A percentile compares a stretch with the other conserved stretches of the same genome.
Conservation (phyloP, 495 filamentous ascomycete genomes). For the Neurospora sp. region DNA sequence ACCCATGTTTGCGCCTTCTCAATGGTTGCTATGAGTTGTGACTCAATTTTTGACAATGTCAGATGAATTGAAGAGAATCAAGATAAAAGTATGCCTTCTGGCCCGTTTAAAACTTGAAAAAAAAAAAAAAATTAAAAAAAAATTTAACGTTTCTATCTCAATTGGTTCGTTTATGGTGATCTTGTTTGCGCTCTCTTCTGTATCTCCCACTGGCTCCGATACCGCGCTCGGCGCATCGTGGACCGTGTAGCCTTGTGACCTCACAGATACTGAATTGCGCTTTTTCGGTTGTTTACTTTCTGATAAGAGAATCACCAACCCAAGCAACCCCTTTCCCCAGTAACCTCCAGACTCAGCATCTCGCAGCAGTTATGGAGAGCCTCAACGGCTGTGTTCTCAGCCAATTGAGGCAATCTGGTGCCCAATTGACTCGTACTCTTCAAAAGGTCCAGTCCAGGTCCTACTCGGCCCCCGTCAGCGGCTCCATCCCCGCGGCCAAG, state of each 20-base stretch:
- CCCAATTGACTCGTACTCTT: slow-evolving; percentile 16
- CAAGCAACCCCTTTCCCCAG: neutral
- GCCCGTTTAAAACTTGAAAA: neutral
- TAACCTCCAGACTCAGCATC: neutral
- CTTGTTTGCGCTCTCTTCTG: neutral
- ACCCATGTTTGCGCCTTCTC: neutral
- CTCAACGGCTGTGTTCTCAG: slow-evolving; percentile 12
- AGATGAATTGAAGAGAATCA: neutral
- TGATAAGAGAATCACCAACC: neutral
- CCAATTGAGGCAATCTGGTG: slow-evolving; percentile 21
- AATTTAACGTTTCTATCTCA: neutral
- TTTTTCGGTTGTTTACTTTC: neutral
- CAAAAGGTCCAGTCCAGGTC: slow-evolving; percentile 9
- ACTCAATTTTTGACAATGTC: neutral
- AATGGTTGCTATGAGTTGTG: neutral
- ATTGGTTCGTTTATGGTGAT: neutral
- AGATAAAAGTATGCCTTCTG: neutral
- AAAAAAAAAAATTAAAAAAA: neutral
- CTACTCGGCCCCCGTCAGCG: slow-evolving; percentile 54
- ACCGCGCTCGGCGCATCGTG: neutral
- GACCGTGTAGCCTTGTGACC: neutral
- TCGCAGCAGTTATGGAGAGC: slow-evolving; percentile 14
- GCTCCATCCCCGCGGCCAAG: slow-evolving; percentile 59
- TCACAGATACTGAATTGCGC: neutral
- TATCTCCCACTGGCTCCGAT: neutral